Evolutionary conservation across 2,329 filamentous ascomycete genomes (phyloP), one percentile per base, ranked within the genome.

Genomic region (Xylaria sp.): DNA sequence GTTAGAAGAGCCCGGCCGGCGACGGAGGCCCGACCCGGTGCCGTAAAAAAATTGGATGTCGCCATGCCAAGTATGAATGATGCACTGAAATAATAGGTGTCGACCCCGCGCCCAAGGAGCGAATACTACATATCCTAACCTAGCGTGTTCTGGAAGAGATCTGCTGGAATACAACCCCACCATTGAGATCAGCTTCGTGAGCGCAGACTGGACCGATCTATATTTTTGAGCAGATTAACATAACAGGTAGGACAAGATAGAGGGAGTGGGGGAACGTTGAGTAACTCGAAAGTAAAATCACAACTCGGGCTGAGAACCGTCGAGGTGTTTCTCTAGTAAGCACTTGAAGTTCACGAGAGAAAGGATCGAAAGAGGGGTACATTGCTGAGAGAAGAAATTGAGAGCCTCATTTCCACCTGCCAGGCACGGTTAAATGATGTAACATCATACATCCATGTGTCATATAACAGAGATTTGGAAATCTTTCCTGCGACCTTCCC

Each of bases 1-100:
- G 40, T 15, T n/a, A 11, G 17, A 49, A 51, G 36, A 59, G 31
- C 28, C 59, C 28, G 31, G 40, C 23, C 23, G 13, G 20, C 38
- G 26, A 23, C 26, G 6, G 33, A 17, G 15, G 44, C 23, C 44
- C 44, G n/a, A 59, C 31, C 54, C 26, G 46, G 46, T 40, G 33
- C 23, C 23, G 17, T 44, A 10, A 46, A 10, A 46, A 20, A 20
- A 38, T 31, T 17, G n/a, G 23, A 51, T 67, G 60, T 63, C 67
- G 61, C 62, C 59, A 70, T 71, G 62, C 61, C 38, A 62, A 33
- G 42, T 58, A 31, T 15, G 5, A 59, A 68, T 71, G 70, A 59
- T 66, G 67, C 38, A 56, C 46, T 20, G 15, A 13, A 61, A 65
- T 66, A 54, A 59, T 57, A 9, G 15, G 49, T 44, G 46, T 28